Base-by-base conservation (phyloP, 2,329 filamentous ascomycete genomes). In the Colletotrichum musicola region DNA sequence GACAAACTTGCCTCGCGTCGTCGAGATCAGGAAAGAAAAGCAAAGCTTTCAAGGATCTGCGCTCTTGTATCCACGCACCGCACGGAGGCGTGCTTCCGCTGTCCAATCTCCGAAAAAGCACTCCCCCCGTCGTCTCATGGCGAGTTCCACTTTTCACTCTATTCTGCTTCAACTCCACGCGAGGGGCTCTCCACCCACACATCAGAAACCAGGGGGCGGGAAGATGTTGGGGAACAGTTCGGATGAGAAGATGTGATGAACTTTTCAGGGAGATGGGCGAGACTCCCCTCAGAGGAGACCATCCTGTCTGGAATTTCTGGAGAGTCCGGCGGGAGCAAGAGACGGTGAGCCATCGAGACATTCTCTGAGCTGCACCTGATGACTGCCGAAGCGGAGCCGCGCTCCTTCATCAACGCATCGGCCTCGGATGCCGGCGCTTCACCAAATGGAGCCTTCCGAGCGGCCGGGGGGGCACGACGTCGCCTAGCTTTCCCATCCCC, bases 81-180 rank as follows among this genome's bases (percentile, higher is more conserved):
- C 30, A 59, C 40, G 65, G 54, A 68, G 30, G 53, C 20, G 5
- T 35, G 1, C 47, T 51, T 62, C 58, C 64, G 64, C 25, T 25
- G 46, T 53, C 58, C 64, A 62, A 62, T 67, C 5, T 67, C 58
- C 58, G 38, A 18, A 47, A 47, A 18, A 47, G 38, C 50, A 22
- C 50, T 42, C 30, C 62, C 62, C 30, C 40, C 63, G 35, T 68
- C 53, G 47, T 64, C 54, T 59, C 54, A 64, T 16, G 22, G 30
- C 42, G 13, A 63, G 42, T 25, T 4, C 25, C 58, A 44, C 57
- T 58, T 44, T 55, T 47, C 58, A 67, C 64, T 57, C n/a, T 62
- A 57, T 56, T 62, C 46, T 56, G 44, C 44, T 46, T 55, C 35
- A 46, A 35, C 49, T 54, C 59, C 49, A 53, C 58, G 1, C 4